phyloP scores from a whole-genome alignment of 2,329 filamentous ascomycete genomes.

The Cladosporium phlei region DNA sequence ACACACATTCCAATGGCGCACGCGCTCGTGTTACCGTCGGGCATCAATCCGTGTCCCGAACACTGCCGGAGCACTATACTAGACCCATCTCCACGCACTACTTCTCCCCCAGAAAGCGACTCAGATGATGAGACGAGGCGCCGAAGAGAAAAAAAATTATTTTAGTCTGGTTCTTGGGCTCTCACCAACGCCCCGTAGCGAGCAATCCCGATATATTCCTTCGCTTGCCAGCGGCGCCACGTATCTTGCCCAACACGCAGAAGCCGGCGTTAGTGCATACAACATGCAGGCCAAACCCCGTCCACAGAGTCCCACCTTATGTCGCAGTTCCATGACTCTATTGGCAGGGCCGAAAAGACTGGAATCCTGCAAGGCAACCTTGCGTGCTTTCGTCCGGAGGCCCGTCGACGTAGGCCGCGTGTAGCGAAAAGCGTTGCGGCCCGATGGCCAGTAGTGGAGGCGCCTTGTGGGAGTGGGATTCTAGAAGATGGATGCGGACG shows the following conservation, averaged over 20 bases:
- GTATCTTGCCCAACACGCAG: conserved; percentile 12
- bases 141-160: no score
- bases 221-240: conserved; percentile 12
- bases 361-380: conserved; percentile 12
- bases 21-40: conserved; percentile 6
- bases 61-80: not conserved
- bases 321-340: not conserved
- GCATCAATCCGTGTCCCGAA: conserved; percentile 3
- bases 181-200: conserved; percentile 1
- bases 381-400: not conserved
- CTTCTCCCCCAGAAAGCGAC: not conserved
- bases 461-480: conserved; percentile 1
- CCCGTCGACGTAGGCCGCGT: conserved; percentile 2
- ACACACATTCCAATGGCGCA: no score
- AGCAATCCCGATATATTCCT: not conserved
- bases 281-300: conserved; percentile 9
- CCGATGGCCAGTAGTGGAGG: conserved; percentile 5
- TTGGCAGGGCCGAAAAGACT: not conserved
- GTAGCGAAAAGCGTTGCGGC: conserved; percentile 6
- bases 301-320: not conserved
- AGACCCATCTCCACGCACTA: not conserved
- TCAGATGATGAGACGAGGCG: no score
- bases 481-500: conserved; percentile 2
- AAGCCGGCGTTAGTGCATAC: conserved; percentile 10
- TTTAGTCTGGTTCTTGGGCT: no score